Percentiles rank a stretch among this genome's conserved stretches.
phyloP scores from a whole-genome alignment of 139 green algal species.

The Tetradesmus lagerheimii region DNA sequence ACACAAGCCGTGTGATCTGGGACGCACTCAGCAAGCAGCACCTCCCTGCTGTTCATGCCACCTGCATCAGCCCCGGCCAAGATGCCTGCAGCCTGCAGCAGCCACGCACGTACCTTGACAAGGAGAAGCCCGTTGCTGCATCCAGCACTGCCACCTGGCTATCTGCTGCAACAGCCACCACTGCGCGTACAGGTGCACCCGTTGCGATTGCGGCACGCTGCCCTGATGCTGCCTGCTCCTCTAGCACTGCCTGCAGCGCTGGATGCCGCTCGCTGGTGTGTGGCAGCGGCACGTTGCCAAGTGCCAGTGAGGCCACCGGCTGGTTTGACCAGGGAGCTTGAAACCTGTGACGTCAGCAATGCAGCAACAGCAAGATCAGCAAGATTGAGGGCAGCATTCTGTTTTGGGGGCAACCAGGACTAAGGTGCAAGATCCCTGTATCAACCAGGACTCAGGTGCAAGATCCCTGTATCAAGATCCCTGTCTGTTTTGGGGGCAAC shows the following conservation, averaged over 20 bases:
- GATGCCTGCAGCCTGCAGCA: background rate
- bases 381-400: too few relatives aligned
- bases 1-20: too few relatives aligned
- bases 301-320: constrained; percentile 19
- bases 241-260: background rate
- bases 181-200: background rate
- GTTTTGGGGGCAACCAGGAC: too few relatives aligned
- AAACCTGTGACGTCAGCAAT: background rate
- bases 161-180: constrained; percentile 46
- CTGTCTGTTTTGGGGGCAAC: too few relatives aligned
- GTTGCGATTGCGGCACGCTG: background rate
- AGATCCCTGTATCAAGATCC: too few relatives aligned
- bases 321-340: constrained; percentile 22
- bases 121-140: constrained; percentile 38
- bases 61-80: background rate
- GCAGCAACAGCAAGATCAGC: background rate
- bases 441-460: too few relatives aligned
- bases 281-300: constrained; percentile 55
- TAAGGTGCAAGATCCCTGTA: too few relatives aligned
- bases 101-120: constrained; percentile 6
- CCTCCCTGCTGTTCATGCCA: too few relatives aligned
- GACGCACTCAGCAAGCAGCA: too few relatives aligned
- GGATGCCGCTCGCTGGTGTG: background rate
- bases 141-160: constrained; percentile 45
- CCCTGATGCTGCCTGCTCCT: background rate